Conservation (phyloP, 1,284 basidiomycete species). For the Ceratobasidium theobromae region DNA sequence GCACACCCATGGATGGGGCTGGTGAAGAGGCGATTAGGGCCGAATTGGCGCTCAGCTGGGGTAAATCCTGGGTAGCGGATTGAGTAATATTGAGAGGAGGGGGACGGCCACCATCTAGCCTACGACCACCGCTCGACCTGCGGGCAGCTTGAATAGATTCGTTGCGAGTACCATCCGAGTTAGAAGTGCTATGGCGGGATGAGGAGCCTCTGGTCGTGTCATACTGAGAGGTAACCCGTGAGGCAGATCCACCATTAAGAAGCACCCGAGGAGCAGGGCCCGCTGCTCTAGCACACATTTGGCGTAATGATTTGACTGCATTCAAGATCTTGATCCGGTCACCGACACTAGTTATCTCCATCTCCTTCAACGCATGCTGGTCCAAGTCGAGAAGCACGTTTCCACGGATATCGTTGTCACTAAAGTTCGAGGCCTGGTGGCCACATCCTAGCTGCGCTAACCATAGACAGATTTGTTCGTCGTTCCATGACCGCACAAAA, state of each 20-base stretch:
- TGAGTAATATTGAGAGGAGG: conserved; percentile 36
- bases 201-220: not conserved
- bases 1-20: conserved; percentile 1
- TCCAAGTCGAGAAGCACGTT: conserved; percentile 88
- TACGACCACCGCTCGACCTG: conserved; percentile 23
- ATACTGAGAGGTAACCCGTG: not conserved
- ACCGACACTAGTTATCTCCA: conserved; percentile 84
- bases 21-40: conserved; percentile 13
- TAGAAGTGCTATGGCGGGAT: not conserved
- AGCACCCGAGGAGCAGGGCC: conserved; percentile 16
- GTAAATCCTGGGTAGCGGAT: conserved; percentile 33
- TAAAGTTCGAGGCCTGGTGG: conserved; percentile 69
- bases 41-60: conserved; percentile 33
- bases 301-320: conserved; percentile 77
- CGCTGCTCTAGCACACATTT: conserved; percentile 45
- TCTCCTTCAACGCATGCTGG: conserved; percentile 80
- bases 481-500: conserved; percentile 67
- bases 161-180: conserved; percentile 1
- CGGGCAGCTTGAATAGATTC: conserved; percentile 16
- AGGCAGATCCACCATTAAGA: conserved; percentile 16
- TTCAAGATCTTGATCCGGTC: conserved; percentile 84
- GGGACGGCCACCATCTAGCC: conserved; percentile 33
- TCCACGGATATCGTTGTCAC: conserved; percentile 83
- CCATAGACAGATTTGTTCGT: conserved; percentile 70
- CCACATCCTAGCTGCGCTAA: conserved; percentile 70